Conservation (phyloP, 805 yeast species). For the Teunomyces stri region DNA sequence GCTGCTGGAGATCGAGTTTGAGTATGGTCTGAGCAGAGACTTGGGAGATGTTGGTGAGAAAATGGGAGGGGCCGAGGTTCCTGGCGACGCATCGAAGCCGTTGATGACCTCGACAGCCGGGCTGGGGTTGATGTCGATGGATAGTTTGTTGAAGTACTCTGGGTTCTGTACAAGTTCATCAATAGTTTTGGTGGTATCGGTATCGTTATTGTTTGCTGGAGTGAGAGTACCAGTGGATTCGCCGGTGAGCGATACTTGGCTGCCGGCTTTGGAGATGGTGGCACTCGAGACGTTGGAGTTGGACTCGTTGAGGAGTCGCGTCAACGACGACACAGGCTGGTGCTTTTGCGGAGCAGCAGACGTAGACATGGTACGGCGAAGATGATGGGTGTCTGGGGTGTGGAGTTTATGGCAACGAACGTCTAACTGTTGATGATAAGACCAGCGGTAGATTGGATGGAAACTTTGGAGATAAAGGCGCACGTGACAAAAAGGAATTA, state of each 20-base stretch:
- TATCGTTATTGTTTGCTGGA: not conserved
- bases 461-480: not conserved
- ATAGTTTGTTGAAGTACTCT: constrained; percentile 4
- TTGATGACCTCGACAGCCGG: constrained; percentile 4
- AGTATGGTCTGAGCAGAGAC: constrained; percentile 10
- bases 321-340: constrained; percentile 34
- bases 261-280: constrained; percentile 3
- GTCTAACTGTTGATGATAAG: not conserved
- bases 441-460: not conserved
- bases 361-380: not conserved
- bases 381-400: not conserved
- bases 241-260: constrained; percentile 3
- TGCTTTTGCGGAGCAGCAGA: not conserved
- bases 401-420: not conserved
- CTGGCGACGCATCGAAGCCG: constrained; percentile 8
- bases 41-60: constrained; percentile 11
- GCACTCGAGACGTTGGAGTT: constrained; percentile 4
- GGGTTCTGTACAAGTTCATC: not conserved
- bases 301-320: constrained; percentile 34
- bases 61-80: constrained; percentile 2
- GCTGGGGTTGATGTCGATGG: constrained; percentile 2
- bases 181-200: not conserved
- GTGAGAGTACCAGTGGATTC: constrained; percentile 2
- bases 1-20: constrained; percentile 10
- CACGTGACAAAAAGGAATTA: not conserved